Percentiles rank a stretch among this genome's conserved stretches.
phyloP scores from a whole-genome alignment of 176 grass and related monocot species.

The Zoysia japonica region DNA sequence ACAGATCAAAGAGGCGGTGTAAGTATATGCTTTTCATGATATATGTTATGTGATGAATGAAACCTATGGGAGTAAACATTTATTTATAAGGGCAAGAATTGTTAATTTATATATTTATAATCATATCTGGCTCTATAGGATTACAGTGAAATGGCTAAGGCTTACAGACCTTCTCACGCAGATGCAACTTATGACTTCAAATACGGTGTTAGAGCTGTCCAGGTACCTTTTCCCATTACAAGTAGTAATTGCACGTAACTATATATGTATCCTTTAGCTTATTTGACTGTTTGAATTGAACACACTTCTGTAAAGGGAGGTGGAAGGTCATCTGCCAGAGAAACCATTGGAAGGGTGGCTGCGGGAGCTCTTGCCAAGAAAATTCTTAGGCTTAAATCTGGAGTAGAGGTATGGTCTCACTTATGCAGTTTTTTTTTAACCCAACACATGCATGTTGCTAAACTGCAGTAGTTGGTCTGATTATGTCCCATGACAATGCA shows the following conservation, averaged over 20 bases:
- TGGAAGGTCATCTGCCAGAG: slow-evolving; percentile 97
- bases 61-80: slow-evolving; percentile 16
- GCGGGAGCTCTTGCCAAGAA: slow-evolving; percentile 98
- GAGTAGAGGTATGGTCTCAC: slow-evolving; percentile 54
- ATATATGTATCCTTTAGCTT: neutral
- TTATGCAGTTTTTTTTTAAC: neutral
- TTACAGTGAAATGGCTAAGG: slow-evolving; percentile 90
- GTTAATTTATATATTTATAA: slow-evolving; percentile 15
- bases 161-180: slow-evolving; percentile 93
- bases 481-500: slow-evolving; percentile 22
- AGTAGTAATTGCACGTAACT: neutral
- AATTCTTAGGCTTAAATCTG: slow-evolving; percentile 85
- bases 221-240: slow-evolving; percentile 52
- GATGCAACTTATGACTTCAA: slow-evolving; percentile 99
- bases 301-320: slow-evolving; percentile 62
- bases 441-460: slow-evolving; percentile 12
- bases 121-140: slow-evolving; percentile 56
- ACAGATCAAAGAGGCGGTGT: slow-evolving; percentile 98
- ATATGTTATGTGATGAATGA: slow-evolving; percentile 17
- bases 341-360: slow-evolving; percentile 99
- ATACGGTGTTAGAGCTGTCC: slow-evolving; percentile 84
- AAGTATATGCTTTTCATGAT: slow-evolving; percentile 37
- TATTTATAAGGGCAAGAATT: neutral
- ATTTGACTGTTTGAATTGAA: slow-evolving; percentile 26
- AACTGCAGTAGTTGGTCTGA: neutral